Evolutionary conservation across 192 early-diverging fungal species (phyloP), one percentile per base, ranked within the genome.

Genomic region (Phycomyces nitens): DNA sequence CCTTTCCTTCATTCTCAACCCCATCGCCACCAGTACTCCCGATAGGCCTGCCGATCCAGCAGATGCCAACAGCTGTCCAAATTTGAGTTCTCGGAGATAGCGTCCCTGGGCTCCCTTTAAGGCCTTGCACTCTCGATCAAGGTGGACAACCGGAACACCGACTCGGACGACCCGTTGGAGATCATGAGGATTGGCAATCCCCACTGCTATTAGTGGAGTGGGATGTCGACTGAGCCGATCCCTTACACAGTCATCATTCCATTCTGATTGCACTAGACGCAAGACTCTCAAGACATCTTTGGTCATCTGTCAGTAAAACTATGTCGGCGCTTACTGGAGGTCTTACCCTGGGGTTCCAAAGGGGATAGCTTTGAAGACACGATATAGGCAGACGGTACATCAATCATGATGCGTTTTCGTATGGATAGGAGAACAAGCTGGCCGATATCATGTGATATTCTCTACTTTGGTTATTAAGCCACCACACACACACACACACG

Each of bases 151-250:
- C n/a, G 68, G 68, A 40, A 63, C 43, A 39, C 40, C 38, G 1
- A 9, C 41, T 15, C 26, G 14, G 11, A 69, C 53, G 4, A 52
- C 68, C 7, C 54, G 53, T 27, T n/a, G 43, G 20, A 69, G 26
- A 21, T 69, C 60, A 38, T 57, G 52, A 11, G 68, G 68, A 57
- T 69, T 69, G 6, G 68, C 54, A 18, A 69, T 69, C 12, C 68
- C 68, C 23, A 57, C 47, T 12, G 58, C 68, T 1, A 69, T 12
- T 0, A 69, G n/a, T 18, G 60, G 61, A 40, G 7, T 21, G 11
- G 42, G 12, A 2, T 60, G 68, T 2, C 50, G 53, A 14, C n/a
- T 26, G 2, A 47, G 2, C 12, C 12, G 44, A 47, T 14, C 15
- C 12, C 11, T 14, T 14, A 47, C 18, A 47, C 44, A 47, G 4